Conservation (phyloP, 176 grass and related monocot species). For the Thalia dealbata region DNA sequence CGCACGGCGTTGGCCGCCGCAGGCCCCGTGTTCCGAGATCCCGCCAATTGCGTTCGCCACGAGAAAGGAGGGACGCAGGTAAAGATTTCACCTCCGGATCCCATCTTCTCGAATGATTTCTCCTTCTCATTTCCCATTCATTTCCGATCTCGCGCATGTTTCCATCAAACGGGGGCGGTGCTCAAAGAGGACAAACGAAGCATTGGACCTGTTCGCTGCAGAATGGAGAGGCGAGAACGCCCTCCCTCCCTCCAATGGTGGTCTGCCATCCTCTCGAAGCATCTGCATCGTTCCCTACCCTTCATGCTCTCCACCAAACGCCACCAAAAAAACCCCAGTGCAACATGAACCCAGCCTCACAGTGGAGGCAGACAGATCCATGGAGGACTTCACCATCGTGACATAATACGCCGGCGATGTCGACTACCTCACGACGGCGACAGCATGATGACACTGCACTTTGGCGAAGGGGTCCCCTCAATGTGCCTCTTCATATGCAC, state of each 20-base stretch:
- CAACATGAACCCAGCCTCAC: constrained; percentile 38
- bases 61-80: constrained; percentile 87
- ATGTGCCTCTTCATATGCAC: constrained; percentile 89
- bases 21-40: no score
- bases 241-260: constrained; percentile 62
- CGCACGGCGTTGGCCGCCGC: constrained; percentile 84
- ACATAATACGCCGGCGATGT: constrained; percentile 94
- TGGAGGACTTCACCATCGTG: constrained; percentile 82
- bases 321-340: background rate
- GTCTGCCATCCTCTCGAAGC: constrained; percentile 69
- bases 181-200: constrained; percentile 50
- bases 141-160: background rate
- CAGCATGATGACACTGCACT: constrained; percentile 92
- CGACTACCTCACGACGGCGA: constrained; percentile 81
- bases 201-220: constrained; percentile 54
- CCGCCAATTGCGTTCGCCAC: constrained; percentile 43
- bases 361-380: constrained; percentile 67
- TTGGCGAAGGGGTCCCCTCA: constrained; percentile 29
- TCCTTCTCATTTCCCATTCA: background rate
- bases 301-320: background rate
- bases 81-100: background rate
- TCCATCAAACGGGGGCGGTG: constrained; percentile 33
- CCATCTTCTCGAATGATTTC: background rate
- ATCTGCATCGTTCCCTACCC: constrained; percentile 17
- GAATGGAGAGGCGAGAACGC: constrained; percentile 65